These are phyloP conservation scores for Alternaria alternata DNA, from an alignment of 2,329 filamentous ascomycete genomes.

Conservation along the genomic window DNA sequence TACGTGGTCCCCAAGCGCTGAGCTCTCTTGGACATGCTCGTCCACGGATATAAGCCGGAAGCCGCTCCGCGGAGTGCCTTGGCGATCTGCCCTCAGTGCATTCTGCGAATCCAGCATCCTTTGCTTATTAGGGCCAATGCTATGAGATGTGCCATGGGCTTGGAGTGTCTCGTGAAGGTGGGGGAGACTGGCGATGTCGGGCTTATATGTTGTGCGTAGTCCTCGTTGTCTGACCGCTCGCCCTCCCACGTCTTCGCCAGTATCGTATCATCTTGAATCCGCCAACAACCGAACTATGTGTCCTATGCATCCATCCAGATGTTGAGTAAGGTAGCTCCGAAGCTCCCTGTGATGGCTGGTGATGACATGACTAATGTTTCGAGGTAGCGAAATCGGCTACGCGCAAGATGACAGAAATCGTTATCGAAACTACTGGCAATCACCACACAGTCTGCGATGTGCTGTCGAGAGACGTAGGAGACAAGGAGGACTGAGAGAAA, in stretches of 20 bases:
- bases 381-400: neutral
- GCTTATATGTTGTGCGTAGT: neutral
- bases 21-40: neutral
- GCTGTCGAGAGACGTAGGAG: neutral
- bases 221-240: neutral
- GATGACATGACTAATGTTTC: neutral
- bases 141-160: neutral
- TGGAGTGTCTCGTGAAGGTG: neutral
- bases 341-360: neutral
- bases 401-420: neutral
- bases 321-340: neutral
- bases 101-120: neutral
- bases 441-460: neutral
- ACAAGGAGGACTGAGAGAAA: neutral
- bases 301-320: no score
- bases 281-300: neutral
- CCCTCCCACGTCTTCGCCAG: neutral
- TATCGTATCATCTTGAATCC: neutral
- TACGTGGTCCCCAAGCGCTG: neutral
- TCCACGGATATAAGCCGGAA: slow-evolving; percentile 3
- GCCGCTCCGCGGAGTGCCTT: neutral
- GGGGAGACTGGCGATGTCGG: neutral
- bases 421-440: neutral
- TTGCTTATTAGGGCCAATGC: neutral
- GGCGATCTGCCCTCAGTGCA: neutral